Percentiles rank a stretch among this genome's conserved stretches.
These are phyloP conservation scores for Penicillium coffeae DNA, from an alignment of 495 filamentous ascomycete genomes.

Conservation along the genomic window DNA sequence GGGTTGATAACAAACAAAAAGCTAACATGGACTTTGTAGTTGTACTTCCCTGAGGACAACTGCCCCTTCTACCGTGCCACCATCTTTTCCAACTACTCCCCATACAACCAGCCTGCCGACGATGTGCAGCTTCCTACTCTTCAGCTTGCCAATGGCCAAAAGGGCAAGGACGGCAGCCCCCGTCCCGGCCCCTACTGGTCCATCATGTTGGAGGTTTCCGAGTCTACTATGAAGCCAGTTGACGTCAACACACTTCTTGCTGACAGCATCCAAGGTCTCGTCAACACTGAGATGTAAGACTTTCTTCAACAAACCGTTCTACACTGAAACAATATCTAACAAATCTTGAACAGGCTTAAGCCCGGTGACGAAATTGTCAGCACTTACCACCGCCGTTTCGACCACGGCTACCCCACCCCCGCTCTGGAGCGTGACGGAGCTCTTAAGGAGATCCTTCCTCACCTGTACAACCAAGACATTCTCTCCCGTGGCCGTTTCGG, in stretches of 20 bases:
- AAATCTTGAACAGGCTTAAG: slow-evolving; percentile 50
- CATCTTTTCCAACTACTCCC: slow-evolving; percentile 99
- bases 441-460: slow-evolving; percentile 86
- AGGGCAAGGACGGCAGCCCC: slow-evolving; percentile 61
- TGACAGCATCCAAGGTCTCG: slow-evolving; percentile 90
- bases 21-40: slow-evolving; percentile 13
- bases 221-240: slow-evolving; percentile 92
- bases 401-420: slow-evolving; percentile 98
- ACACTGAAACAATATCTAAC: background rate
- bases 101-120: slow-evolving; percentile 87
- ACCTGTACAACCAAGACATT: slow-evolving; percentile 86
- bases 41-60: slow-evolving; percentile 99
- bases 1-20: background rate
- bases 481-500: slow-evolving; percentile 96
- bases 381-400: slow-evolving; percentile 97
- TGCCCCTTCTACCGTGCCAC: slow-evolving; percentile 99
- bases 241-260: slow-evolving; percentile 74
- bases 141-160: slow-evolving; percentile 79
- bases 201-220: slow-evolving; percentile 98
- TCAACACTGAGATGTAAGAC: slow-evolving; percentile 80
- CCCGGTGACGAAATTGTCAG: slow-evolving; percentile 92
- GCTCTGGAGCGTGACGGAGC: slow-evolving; percentile 92
- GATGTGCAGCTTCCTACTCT: slow-evolving; percentile 82
- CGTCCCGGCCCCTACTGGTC: slow-evolving; percentile 97
- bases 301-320: background rate